These are phyloP conservation scores for Gaertneriomyces semiglobifer DNA, from an alignment of 192 early-diverging fungal genomes.

Conservation along the genomic window DNA sequence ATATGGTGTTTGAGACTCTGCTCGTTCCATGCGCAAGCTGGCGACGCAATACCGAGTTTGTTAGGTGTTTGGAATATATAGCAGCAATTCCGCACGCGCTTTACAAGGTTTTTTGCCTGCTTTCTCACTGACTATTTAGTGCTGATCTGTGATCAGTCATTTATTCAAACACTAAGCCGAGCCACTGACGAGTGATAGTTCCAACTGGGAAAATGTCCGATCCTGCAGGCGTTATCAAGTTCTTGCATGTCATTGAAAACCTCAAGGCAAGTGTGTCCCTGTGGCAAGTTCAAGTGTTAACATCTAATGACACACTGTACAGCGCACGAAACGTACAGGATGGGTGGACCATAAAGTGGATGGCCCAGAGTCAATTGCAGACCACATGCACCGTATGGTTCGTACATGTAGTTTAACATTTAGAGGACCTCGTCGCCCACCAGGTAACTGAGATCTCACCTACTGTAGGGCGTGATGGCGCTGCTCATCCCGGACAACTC, in stretches of 20 bases:
- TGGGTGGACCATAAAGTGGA: slow-evolving; percentile 75
- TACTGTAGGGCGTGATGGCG: slow-evolving; percentile 64
- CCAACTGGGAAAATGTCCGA: slow-evolving; percentile 6
- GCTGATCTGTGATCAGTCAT: no score
- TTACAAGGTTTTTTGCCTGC: no score
- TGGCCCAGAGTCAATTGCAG: slow-evolving; percentile 80
- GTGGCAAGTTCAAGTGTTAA: not conserved
- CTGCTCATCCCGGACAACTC: slow-evolving; percentile 71
- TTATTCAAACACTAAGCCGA: no score
- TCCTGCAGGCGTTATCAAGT: slow-evolving; percentile 38
- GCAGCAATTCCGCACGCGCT: no score
- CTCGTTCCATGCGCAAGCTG: not conserved
- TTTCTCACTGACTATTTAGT: no score
- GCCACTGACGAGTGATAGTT: no score
- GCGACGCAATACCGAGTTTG: no score
- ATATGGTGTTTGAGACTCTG: slow-evolving; percentile 1
- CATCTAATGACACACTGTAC: not conserved
- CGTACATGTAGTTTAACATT: not conserved
- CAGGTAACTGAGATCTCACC: not conserved
- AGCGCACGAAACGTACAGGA: slow-evolving; percentile 89
- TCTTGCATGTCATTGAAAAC: slow-evolving; percentile 76
- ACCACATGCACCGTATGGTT: slow-evolving; percentile 95
- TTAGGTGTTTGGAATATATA: no score
- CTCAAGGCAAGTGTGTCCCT: slow-evolving; percentile 61
- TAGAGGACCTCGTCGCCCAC: not conserved